Evolutionary conservation across 768 basidiomycete genomes (phyloP), one percentile per base, ranked within the genome.

Genomic region (Cyclocybe aegerita): DNA sequence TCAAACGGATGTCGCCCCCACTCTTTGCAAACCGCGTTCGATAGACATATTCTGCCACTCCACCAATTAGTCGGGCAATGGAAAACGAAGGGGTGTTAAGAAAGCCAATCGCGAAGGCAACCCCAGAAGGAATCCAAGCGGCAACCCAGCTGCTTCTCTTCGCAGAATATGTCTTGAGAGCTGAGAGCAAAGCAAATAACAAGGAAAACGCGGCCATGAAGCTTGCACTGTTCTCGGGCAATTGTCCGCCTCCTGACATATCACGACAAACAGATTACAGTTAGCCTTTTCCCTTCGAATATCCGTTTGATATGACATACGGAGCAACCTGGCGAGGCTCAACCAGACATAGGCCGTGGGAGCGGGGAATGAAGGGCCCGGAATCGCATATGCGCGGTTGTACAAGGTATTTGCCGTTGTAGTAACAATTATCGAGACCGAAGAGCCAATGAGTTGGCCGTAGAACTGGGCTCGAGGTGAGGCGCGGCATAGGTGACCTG

Each of bases 311-410:
- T 17, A 31, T 48, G 30, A 74, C 89, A 57, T 66, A 89, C 89
- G 85, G 30, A 90, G 77, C 7, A 90, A 71, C 12, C 88, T 77
- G 12, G 88, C 89, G 17, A 93, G 79, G 51, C 79, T 78, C 17
- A 89, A 74, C 95, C 96, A 98, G 31, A 98, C 90, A 58, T 93
- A 95, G 6, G 95, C 94, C 0, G 91, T 94, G 1, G 96, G 96
- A 0, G 93, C 95, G 5, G 93, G 92, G 69, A 98, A 98, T n/a
- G 88, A 86, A 38, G 93, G 92, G 0, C 93, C 92, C 0, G 95
- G 95, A 48, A 97, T 94, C 14, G 76, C 71, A 66, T 98, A 98
- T 10, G 89, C 92, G 47, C 78, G 83, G 50, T 85, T 88, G 66
- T 98, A 98, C 12, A 98, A 78, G 33, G 78, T 82, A 66, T 88